Evolutionary conservation across 1,139 yeast genomes (phyloP), one percentile per base, ranked within the genome.

Genomic region (Geotrichum carabidarum): DNA sequence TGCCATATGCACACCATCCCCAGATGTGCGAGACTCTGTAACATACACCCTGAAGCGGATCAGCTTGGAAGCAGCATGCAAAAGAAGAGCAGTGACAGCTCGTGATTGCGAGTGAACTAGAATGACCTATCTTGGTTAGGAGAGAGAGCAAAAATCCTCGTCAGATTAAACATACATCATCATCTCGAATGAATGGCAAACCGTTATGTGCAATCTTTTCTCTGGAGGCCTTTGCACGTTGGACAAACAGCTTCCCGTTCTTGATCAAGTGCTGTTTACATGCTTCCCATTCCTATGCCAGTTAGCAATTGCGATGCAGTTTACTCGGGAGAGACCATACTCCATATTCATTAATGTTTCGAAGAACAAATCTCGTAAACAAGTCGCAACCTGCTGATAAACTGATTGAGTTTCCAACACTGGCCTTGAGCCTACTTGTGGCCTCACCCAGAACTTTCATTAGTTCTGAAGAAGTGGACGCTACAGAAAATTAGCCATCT

Each of bases 321-420:
- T 32, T 56, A 30, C 42, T 40, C 18, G 2, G 18, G 4, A 31
- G 11, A 14, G n/a, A 41, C 31, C 56, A 9, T 45, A 53, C 56
- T 32, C 89, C 84, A 68, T 89, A 89, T 51, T 88, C 76, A 70
- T 90, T 90, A 44, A 94, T 86, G 71, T 91, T 90, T 69, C 96
- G 78, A 61, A 90, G 77, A 11, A 94, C 97, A 65, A 93, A 94
- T 62, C 99, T 77, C 81, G 89, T 87, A 70, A 94, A 94, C 65
- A 94, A 78, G 71, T 94, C 99, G 75, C 99, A 93, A 17, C 99
- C 99, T 0, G 99, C 99, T 35, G 94, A 83, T 57, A 94, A 76
- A 11, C 97, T 90, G 52, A 93, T 88, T 34, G 96, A 90, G 71
- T 94, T 93, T 44, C 91, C 82, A 60, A 94, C 91, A 11, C 91